Evolutionary conservation across 306 rosid species (phyloP), one percentile per base, ranked within the genome.

Genomic region (Vigna radiata): DNA sequence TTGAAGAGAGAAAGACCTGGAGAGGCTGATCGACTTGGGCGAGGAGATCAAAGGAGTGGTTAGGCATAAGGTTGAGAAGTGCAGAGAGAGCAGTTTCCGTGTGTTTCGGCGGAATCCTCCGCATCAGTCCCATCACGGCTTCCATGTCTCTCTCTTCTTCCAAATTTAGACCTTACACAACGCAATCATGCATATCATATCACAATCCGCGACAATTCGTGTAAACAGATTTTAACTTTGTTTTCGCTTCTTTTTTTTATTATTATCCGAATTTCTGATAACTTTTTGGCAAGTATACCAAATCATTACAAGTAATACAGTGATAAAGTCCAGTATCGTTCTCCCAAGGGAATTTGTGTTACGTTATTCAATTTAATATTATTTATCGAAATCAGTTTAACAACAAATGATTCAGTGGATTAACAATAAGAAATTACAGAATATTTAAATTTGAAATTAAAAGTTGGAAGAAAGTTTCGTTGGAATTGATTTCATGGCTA

Each of bases 1-100:
- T 43, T 43, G 4, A 11, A 3, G 27, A 6, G 23, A 52, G 11
- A n/a, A n/a, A 27, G 43, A 81, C 98, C 98, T 90, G 98, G n/a
- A 95, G 97, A 17, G 98, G 98, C 79, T 92, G 98, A 77, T 95
- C 98, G 80, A 95, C 92, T 85, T 95, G 98, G 49, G 98, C 89
- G 55, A 92, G 95, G 81, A 95, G 97, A 92, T 95, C 96, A 82
- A 97, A 86, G 56, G 97, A 95, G 80, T 92, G 91, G 37, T 89
- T 89, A 8, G 98, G 98, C 70, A 95, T 78, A 29, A 95, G 97
- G 58, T 88, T 86, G 72, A 95, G 96, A 83, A 90, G 98, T 16
- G 98, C 97, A 3, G 98, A 92, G 58, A 92, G 97, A 61, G 96
- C 93, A 0, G 97, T 87, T 52, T 95, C 96, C n/a, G 89, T 89